These are phyloP conservation scores for Phaeosphaeria sp. DNA, from an alignment of 2,329 filamentous ascomycete genomes.

Conservation along the genomic window DNA sequence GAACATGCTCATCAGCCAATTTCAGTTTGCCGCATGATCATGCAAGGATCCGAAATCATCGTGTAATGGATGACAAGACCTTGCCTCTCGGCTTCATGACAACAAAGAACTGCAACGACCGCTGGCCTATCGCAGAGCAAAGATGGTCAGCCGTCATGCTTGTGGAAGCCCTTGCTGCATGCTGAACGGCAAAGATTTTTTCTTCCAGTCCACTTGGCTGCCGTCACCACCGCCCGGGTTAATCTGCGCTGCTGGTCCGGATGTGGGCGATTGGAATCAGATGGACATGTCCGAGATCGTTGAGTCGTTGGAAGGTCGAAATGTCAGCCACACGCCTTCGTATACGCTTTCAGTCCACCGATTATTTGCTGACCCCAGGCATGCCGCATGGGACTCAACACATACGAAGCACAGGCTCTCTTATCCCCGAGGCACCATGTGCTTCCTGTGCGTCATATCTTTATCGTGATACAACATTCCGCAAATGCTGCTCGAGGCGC, in stretches of 20 bases:
- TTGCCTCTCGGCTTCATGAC: constrained; percentile 4
- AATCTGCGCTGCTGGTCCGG: not conserved
- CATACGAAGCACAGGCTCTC: constrained; percentile 3
- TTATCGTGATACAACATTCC: constrained; percentile 15
- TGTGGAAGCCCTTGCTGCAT: constrained; percentile 3
- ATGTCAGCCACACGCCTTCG: constrained; percentile 2
- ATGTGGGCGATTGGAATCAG: not conserved
- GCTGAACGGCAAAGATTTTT: constrained; percentile 3
- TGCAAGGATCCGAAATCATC: constrained; percentile 14
- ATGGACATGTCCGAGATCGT: not conserved
- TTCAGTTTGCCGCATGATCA: constrained; percentile 23
- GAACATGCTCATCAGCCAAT: constrained; percentile 6
- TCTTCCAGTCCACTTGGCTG: not conserved
- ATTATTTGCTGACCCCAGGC: constrained; percentile 1
- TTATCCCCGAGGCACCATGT: constrained; percentile 13
- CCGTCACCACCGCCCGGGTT: constrained; percentile 1
- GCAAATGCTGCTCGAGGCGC: constrained; percentile 2
- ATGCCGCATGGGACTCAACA: constrained; percentile 8
- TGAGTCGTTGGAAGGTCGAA: not conserved
- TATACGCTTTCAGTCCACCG: not conserved
- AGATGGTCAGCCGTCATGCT: not conserved
- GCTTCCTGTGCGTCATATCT: constrained; percentile 15
- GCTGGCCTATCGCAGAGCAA: constrained; percentile 5
- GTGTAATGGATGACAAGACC: constrained; percentile 13
- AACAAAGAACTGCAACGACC: not conserved